A percentile compares a stretch with the other conserved stretches of the same genome.
Evolutionary conservation across 2,329 filamentous ascomycete species (phyloP).

Genomic region (Aspergillus pseudonomiae): DNA sequence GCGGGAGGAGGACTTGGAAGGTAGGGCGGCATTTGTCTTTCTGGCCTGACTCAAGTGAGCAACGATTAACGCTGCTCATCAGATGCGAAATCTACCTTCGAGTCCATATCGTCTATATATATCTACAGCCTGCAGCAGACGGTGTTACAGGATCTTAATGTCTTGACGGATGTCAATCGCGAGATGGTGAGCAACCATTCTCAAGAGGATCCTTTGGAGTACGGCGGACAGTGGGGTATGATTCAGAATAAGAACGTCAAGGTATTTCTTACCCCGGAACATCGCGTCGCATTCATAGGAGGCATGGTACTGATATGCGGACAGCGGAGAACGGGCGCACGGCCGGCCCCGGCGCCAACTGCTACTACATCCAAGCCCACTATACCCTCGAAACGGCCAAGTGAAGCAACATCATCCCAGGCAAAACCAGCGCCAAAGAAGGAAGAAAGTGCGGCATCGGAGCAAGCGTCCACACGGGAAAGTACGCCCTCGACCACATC

Average conservation of each 20-base stretch:
- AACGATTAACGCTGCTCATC: background rate
- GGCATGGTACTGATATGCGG: background rate
- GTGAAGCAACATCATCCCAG: constrained; percentile 24
- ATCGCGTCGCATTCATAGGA: background rate
- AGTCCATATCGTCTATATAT: constrained; percentile 76
- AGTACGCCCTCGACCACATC: constrained; percentile 36
- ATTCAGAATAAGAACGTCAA: constrained; percentile 74
- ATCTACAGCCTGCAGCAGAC: constrained; percentile 81
- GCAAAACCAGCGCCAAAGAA: constrained; percentile 28
- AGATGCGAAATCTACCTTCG: constrained; percentile 71
- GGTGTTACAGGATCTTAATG: constrained; percentile 70
- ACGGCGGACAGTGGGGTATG: constrained; percentile 67
- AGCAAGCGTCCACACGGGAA: constrained; percentile 23
- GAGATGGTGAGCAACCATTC: constrained; percentile 61
- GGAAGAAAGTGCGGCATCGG: constrained; percentile 22
- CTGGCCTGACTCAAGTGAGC: background rate
- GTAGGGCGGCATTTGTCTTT: constrained; percentile 43
- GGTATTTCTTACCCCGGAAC: constrained; percentile 32
- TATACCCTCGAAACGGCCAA: constrained; percentile 44
- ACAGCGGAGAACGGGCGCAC: constrained; percentile 53
- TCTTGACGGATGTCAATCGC: constrained; percentile 70
- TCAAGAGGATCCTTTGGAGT: constrained; percentile 62
- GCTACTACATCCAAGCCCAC: constrained; percentile 36
- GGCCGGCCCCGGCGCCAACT: constrained; percentile 36
- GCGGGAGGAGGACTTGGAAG: constrained; percentile 71